phyloP scores from a whole-genome alignment of 1,284 basidiomycete genomes.

The Heimioporus retisporus region DNA sequence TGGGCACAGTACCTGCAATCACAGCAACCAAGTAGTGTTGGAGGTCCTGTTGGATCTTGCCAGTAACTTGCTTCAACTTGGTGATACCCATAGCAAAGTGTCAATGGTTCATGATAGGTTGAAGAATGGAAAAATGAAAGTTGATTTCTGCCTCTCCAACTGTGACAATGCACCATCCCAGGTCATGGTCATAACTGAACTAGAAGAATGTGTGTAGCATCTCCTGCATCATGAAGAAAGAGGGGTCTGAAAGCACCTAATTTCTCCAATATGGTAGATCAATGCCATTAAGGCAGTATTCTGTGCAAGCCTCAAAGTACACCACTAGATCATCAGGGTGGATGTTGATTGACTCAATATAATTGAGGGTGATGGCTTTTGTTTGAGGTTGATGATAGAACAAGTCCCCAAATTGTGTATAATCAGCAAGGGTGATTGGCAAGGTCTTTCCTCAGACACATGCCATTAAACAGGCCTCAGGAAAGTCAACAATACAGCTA shows the following conservation, averaged over 20 bases:
- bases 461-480: conserved; percentile 15
- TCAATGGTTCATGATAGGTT: background rate
- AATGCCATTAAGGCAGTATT: conserved; percentile 8
- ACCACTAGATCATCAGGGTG: background rate
- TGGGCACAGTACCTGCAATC: background rate
- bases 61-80: conserved; percentile 3
- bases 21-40: background rate
- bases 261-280: conserved; percentile 9
- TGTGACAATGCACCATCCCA: background rate
- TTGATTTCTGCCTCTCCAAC: background rate
- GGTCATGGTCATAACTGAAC: background rate
- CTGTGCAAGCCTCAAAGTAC: conserved; percentile 1
- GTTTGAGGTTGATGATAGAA: background rate
- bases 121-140: conserved; percentile 4
- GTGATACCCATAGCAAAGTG: conserved; percentile 1
- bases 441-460: conserved; percentile 15
- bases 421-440: conserved; percentile 9
- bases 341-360: background rate
- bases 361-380: background rate
- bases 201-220: conserved; percentile 1
- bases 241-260: conserved; percentile 8
- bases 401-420: conserved; percentile 6
- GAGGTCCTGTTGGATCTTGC: background rate
- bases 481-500: conserved; percentile 9
- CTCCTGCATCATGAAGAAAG: conserved; percentile 1